Evolutionary conservation across 2,329 filamentous ascomycete genomes (phyloP).

Genomic region (Sphaerostilbella broomeana): DNA sequence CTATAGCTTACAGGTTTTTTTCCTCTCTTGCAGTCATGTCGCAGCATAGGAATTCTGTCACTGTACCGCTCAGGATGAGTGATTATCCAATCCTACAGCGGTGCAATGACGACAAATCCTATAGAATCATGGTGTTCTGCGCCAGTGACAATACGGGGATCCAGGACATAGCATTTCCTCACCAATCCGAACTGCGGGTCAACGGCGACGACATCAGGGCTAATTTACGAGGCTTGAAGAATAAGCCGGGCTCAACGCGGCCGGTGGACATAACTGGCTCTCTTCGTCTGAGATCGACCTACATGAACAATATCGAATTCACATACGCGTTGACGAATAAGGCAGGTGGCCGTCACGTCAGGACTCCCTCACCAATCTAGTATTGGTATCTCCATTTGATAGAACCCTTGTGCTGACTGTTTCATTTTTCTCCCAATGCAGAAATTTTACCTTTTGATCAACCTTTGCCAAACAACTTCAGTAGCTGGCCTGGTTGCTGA

Average conservation of each 20-base stretch:
- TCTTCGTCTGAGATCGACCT: constrained; percentile 63
- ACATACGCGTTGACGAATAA: constrained; percentile 90
- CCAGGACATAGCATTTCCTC: constrained; percentile 82
- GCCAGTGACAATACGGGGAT: constrained; percentile 55
- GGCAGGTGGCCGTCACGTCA: constrained; percentile 32
- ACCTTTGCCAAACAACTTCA: constrained; percentile 67
- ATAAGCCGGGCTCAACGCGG: constrained; percentile 88
- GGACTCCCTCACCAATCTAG: constrained; percentile 15
- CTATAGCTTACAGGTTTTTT: constrained; percentile 1
- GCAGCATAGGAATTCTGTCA: constrained; percentile 44
- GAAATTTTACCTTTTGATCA: constrained; percentile 67
- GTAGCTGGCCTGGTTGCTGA: constrained; percentile 64
- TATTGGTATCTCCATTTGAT: constrained; percentile 13
- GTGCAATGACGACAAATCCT: constrained; percentile 52
- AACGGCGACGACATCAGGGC: constrained; percentile 83
- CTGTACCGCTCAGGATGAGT: constrained; percentile 40
- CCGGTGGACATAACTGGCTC: constrained; percentile 83
- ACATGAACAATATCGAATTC: constrained; percentile 72
- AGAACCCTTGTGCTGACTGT: constrained; percentile 15
- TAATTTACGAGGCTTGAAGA: constrained; percentile 92
- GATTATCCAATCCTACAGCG: constrained; percentile 47
- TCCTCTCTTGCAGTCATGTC: constrained; percentile 42
- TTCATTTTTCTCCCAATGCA: constrained; percentile 27
- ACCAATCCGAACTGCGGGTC: constrained; percentile 86
- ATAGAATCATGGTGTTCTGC: constrained; percentile 79